Evolutionary conservation across 2,329 filamentous ascomycete genomes (phyloP).

Genomic region (Fusarium nanum): DNA sequence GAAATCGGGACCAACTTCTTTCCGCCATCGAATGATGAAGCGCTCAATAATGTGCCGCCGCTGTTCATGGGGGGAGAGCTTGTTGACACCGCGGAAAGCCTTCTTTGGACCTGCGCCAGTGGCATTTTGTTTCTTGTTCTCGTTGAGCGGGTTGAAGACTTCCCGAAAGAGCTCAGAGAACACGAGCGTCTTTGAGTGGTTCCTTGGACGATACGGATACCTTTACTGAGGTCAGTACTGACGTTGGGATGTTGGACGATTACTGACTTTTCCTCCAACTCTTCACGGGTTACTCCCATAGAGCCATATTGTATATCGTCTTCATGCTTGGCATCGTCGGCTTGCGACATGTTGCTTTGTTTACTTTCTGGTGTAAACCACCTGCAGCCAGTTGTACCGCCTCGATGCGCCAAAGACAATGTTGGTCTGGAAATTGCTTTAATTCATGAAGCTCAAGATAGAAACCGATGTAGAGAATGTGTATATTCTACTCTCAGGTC

Average conservation of each 20-base stretch:
- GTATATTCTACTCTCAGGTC: neutral
- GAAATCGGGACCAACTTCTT: conserved; percentile 89
- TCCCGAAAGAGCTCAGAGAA: conserved; percentile 83
- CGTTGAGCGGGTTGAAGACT: conserved; percentile 83
- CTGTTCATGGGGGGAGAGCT: conserved; percentile 78
- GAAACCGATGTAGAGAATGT: neutral
- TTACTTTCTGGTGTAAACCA: conserved; percentile 23
- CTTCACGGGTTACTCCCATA: conserved; percentile 53
- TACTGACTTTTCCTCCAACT: conserved; percentile 59
- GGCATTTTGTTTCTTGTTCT: conserved; percentile 81
- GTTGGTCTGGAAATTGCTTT: neutral
- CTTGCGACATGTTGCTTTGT: conserved; percentile 21
- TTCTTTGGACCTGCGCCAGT: conserved; percentile 67
- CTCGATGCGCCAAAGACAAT: neutral
- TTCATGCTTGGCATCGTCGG: conserved; percentile 59
- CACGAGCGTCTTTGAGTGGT: conserved; percentile 80
- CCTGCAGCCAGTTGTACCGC: neutral
- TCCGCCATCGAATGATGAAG: conserved; percentile 88
- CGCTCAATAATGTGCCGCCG: conserved; percentile 83
- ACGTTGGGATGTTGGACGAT: neutral
- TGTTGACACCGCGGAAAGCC: conserved; percentile 68
- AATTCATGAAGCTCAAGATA: neutral
- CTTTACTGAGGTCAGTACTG: conserved; percentile 58
- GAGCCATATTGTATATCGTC: conserved; percentile 64
- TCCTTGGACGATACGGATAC: conserved; percentile 85